Evolutionary conservation across 2,329 filamentous ascomycete genomes (phyloP).

Genomic region (Cordyceps javanica): DNA sequence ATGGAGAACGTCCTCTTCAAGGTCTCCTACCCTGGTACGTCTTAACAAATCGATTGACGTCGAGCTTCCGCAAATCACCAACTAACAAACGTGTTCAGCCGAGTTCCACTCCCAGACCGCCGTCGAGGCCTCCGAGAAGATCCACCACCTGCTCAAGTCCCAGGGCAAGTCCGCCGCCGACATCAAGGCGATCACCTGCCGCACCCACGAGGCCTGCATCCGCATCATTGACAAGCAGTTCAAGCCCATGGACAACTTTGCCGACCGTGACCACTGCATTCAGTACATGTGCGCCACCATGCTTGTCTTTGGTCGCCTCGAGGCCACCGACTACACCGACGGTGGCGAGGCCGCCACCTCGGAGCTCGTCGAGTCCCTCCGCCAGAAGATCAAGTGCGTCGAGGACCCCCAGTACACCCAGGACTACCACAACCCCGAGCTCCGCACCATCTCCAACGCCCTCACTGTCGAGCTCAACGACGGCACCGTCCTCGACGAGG

Average conservation of each 20-base stretch:
- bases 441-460: slow-evolving; percentile 96
- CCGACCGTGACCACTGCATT: slow-evolving; percentile 98
- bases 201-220: slow-evolving; percentile 96
- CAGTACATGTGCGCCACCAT: slow-evolving; percentile 99
- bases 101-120: slow-evolving; percentile 99
- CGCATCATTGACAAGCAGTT: slow-evolving; percentile 99
- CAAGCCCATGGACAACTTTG: slow-evolving; percentile 99
- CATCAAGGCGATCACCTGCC: slow-evolving; percentile 88
- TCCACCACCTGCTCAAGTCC: slow-evolving; percentile 74
- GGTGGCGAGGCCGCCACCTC: slow-evolving; percentile 88
- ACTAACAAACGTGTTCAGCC: slow-evolving; percentile 36
- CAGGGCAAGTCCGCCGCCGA: slow-evolving; percentile 88
- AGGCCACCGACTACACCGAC: slow-evolving; percentile 89
- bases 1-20: slow-evolving; percentile 99
- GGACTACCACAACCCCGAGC: slow-evolving; percentile 90
- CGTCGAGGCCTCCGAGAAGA: slow-evolving; percentile 86
- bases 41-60: background rate
- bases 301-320: slow-evolving; percentile 90
- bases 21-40: slow-evolving; percentile 89
- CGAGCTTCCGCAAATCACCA: background rate
- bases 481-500: slow-evolving; percentile 83
- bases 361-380: slow-evolving; percentile 80
- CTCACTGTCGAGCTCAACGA: slow-evolving; percentile 93
- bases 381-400: slow-evolving; percentile 90
- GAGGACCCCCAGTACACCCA: slow-evolving; percentile 91